Percentiles rank a stretch among this genome's conserved stretches.
These are phyloP conservation scores for Erodium texanum DNA, from an alignment of 441 rosid genomes.

Conservation along the genomic window DNA sequence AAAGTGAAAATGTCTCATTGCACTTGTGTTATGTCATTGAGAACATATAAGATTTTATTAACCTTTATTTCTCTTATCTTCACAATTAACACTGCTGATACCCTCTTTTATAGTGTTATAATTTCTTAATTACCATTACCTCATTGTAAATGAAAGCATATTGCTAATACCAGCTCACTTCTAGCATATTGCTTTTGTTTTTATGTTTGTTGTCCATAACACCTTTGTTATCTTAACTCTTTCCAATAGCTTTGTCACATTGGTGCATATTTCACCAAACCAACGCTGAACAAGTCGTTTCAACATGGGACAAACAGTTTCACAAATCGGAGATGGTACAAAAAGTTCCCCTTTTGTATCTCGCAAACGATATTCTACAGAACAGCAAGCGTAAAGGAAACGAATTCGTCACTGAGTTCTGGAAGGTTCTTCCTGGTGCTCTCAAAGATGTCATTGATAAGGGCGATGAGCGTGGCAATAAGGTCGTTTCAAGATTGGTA, in stretches of 20 bases:
- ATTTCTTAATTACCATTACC: no score
- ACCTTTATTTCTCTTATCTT: no score
- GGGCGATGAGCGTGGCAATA: conserved; percentile 78
- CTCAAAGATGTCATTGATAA: conserved; percentile 59
- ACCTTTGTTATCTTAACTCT: not conserved
- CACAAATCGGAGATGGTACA: conserved; percentile 55
- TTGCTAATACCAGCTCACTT: no score
- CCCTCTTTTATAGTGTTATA: no score
- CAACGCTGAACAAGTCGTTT: conserved; percentile 92
- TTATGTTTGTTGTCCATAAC: no score
- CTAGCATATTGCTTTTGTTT: no score
- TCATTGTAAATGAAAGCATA: no score
- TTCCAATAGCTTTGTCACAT: conserved; percentile 67
- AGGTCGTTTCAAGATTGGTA: conserved; percentile 74
- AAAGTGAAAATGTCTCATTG: no score
- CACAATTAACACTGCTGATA: no score
- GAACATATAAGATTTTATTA: no score
- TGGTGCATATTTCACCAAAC: conserved; percentile 99
- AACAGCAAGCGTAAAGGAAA: conserved; percentile 89
- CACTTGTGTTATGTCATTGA: no score
- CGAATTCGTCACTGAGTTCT: conserved; percentile 80
- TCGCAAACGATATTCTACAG: conserved; percentile 23
- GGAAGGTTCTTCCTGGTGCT: conserved; percentile 23
- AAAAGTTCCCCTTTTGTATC: conserved; percentile 81
- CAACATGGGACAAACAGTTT: conserved; percentile 85